Percentiles rank a stretch among this genome's conserved stretches.
phyloP scores from a whole-genome alignment of 495 filamentous ascomycete genomes.

The Podospora sp. region DNA sequence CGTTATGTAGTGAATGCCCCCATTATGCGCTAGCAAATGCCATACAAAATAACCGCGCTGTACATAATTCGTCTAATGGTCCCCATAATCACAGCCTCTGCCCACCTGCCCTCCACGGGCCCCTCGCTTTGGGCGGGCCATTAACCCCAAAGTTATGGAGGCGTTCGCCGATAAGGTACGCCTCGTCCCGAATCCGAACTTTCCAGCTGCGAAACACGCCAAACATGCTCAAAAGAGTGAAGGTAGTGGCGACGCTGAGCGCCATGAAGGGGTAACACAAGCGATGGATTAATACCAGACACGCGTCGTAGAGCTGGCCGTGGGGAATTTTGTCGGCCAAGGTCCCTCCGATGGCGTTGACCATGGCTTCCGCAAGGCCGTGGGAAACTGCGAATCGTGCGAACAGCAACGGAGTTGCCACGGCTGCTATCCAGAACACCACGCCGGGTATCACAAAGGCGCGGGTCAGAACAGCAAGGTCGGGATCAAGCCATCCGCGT shows the following conservation, averaged over 20 bases:
- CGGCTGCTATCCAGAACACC: constrained; percentile 58
- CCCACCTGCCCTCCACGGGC: constrained; percentile 36
- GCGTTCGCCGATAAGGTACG: constrained; percentile 91
- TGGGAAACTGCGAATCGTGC: constrained; percentile 37
- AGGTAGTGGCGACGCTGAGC: constrained; percentile 43
- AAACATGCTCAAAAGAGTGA: constrained; percentile 53
- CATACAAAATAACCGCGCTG: not conserved
- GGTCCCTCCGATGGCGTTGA: constrained; percentile 21
- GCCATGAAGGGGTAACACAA: constrained; percentile 69
- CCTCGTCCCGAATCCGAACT: constrained; percentile 84
- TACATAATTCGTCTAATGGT: not conserved
- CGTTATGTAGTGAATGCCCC: not conserved
- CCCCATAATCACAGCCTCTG: constrained; percentile 17
- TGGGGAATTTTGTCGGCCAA: constrained; percentile 26
- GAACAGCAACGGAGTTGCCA: constrained; percentile 56
- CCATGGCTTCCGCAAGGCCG: constrained; percentile 30
- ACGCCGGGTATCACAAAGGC: constrained; percentile 76
- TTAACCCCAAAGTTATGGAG: constrained; percentile 87
- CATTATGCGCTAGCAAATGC: not conserved
- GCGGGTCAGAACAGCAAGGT: constrained; percentile 75
- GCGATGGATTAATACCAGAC: constrained; percentile 63
- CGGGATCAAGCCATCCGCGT: constrained; percentile 79
- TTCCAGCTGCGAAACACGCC: constrained; percentile 75
- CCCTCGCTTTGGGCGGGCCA: constrained; percentile 24
- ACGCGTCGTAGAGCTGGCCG: constrained; percentile 44